Evolutionary conservation across 805 yeast species (phyloP).

Genomic region (Lachancea quebecensis): DNA sequence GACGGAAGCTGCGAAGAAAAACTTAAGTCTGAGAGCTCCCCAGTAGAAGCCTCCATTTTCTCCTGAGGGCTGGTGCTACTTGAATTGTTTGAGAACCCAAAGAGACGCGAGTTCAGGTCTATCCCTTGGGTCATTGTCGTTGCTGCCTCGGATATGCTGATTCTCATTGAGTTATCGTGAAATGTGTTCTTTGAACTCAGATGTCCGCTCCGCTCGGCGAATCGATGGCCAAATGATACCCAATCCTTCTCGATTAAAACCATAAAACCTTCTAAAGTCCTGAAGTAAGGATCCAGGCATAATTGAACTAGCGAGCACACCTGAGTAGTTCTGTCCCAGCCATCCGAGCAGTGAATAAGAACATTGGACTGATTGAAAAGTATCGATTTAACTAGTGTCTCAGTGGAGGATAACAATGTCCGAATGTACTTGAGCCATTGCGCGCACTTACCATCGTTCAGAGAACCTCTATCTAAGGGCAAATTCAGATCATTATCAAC

Average conservation of each 20-base stretch:
- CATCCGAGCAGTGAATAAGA: conserved; percentile 91
- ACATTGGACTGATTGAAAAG: conserved; percentile 78
- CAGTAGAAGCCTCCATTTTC: conserved; percentile 3
- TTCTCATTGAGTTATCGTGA: conserved; percentile 32
- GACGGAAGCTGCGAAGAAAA: conserved; percentile 2
- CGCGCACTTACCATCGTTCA: conserved; percentile 44
- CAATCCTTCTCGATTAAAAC: conserved; percentile 87
- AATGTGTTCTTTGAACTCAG: conserved; percentile 48
- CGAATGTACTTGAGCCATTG: conserved; percentile 75
- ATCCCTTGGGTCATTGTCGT: conserved; percentile 8
- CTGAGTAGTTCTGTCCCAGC: conserved; percentile 97
- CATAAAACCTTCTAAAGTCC: conserved; percentile 85
- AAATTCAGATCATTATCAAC: conserved; percentile 58
- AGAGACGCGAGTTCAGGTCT: conserved; percentile 13
- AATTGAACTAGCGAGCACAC: conserved; percentile 75
- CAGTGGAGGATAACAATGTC: conserved; percentile 66
- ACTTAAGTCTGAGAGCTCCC: conserved; percentile 4
- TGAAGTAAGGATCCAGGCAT: conserved; percentile 81
- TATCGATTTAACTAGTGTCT: conserved; percentile 71
- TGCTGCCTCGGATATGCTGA: conserved; percentile 10
- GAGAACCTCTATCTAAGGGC: conserved; percentile 46
- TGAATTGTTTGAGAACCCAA: conserved; percentile 7
- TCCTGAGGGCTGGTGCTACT: neutral
- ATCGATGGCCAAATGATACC: conserved; percentile 90
- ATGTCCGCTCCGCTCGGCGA: conserved; percentile 77